A percentile compares a stretch with the other conserved stretches of the same genome.
Conservation (phyloP, 148 eudicot genomes). For the Tetragonia tetragonoides region DNA sequence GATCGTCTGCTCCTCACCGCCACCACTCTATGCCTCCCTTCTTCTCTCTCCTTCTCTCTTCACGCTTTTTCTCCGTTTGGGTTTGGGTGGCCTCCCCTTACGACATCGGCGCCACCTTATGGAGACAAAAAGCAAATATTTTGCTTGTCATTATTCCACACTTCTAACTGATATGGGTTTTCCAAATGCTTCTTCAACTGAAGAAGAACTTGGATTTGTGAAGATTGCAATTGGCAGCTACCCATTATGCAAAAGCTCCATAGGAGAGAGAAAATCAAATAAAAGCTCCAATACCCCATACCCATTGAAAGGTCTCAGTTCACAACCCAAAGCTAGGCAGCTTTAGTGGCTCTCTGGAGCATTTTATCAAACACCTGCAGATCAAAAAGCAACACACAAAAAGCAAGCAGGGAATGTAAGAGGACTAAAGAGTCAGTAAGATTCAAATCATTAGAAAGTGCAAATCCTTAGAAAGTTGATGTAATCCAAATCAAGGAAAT, state of each 20-base stretch:
- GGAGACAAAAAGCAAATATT: constrained; percentile 47
- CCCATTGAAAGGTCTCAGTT: neutral
- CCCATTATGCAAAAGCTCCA: constrained; percentile 37
- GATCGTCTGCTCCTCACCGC: too few relatives aligned
- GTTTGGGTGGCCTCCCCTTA: too few relatives aligned
- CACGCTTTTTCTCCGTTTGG: too few relatives aligned
- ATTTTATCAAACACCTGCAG: neutral
- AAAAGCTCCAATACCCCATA: constrained; percentile 25
- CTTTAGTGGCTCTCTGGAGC: neutral
- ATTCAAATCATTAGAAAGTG: neutral
- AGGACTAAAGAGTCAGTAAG: neutral
- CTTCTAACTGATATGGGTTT: constrained; percentile 57
- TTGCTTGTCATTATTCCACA: constrained; percentile 39
- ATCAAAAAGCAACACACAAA: neutral
- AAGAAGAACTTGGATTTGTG: constrained; percentile 58
- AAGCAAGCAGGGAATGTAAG: neutral
- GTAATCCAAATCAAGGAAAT: neutral
- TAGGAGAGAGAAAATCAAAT: constrained; percentile 30
- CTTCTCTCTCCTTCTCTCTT: too few relatives aligned
- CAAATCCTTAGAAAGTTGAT: neutral
- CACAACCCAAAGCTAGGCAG: constrained; percentile 1
- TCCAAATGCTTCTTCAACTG: constrained; percentile 67
- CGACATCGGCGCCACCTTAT: too few relatives aligned
- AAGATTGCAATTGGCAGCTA: constrained; percentile 45
- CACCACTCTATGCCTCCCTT: too few relatives aligned